Evolutionary conservation across 495 filamentous ascomycete genomes (phyloP).

Genomic region (Friedmanniomyces simplex): DNA sequence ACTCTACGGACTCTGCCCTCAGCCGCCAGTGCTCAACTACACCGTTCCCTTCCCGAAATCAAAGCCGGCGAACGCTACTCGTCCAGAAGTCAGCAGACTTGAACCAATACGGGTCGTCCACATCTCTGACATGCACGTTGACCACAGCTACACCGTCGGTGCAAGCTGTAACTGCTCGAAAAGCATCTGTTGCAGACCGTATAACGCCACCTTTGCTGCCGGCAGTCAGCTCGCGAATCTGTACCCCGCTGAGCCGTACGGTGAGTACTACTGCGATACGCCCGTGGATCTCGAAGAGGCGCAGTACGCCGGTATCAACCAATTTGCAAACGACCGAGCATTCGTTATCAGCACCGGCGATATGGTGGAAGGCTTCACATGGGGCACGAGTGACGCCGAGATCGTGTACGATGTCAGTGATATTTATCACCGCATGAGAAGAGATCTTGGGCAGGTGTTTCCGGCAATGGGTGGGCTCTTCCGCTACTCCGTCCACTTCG

Average conservation of each 20-base stretch:
- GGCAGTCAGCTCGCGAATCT: constrained; percentile 26
- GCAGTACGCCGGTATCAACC: constrained; percentile 41
- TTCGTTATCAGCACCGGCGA: constrained; percentile 42
- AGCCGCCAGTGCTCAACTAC: constrained; percentile 35
- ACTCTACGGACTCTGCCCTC: constrained; percentile 41
- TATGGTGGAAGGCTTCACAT: constrained; percentile 40
- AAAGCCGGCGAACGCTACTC: constrained; percentile 30
- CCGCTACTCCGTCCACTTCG: background rate
- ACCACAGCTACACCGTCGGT: constrained; percentile 41
- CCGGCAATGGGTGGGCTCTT: constrained; percentile 24
- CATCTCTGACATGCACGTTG: constrained; percentile 48
- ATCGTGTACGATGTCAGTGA: constrained; percentile 36
- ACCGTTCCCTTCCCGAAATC: constrained; percentile 37
- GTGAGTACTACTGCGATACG: constrained; percentile 42
- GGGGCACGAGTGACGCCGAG: constrained; percentile 32
- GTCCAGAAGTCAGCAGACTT: constrained; percentile 37
- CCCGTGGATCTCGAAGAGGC: constrained; percentile 42
- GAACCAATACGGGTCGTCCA: constrained; percentile 43
- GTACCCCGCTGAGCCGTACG: constrained; percentile 39
- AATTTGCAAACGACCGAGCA: constrained; percentile 31
- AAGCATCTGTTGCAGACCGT: constrained; percentile 46
- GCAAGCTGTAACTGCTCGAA: constrained; percentile 44
- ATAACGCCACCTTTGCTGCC: constrained; percentile 35
- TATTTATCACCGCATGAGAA: constrained; percentile 33
- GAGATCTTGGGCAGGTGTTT: constrained; percentile 36